These are phyloP conservation scores for Bryum argenteum DNA, from an alignment of 225 moss, liverwort and hornwort genomes.

Conservation along the genomic window DNA sequence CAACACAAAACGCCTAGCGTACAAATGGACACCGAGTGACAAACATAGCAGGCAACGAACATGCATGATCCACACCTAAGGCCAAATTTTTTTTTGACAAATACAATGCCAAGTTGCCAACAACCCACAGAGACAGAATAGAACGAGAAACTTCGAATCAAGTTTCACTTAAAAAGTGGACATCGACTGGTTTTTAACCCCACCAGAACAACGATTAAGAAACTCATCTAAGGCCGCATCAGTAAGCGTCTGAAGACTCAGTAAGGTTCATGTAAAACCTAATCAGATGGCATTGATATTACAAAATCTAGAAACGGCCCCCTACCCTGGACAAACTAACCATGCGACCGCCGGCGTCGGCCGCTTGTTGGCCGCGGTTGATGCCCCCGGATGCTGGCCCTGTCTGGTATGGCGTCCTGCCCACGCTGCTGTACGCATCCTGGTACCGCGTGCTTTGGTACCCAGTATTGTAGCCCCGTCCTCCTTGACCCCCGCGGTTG, in stretches of 20 bases:
- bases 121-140: neutral
- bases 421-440: slow-evolving; percentile 94
- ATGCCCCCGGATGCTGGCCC: slow-evolving; percentile 76
- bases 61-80: neutral
- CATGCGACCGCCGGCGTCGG: slow-evolving; percentile 91
- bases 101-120: neutral
- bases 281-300: slow-evolving; percentile 7
- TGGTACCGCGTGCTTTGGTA: slow-evolving; percentile 98
- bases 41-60: neutral
- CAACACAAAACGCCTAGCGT: too few species aligned
- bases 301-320: slow-evolving; percentile 42
- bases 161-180: slow-evolving; percentile 4
- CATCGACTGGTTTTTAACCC: slow-evolving; percentile 17
- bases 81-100: neutral
- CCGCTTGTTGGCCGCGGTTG: slow-evolving; percentile 66
- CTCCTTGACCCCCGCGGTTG: slow-evolving; percentile 69
- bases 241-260: neutral
- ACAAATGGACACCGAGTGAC: too few species aligned
- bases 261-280: neutral
- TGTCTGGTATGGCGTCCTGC: slow-evolving; percentile 86
- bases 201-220: slow-evolving; percentile 20
- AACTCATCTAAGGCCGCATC: slow-evolving; percentile 23
- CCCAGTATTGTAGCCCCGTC: slow-evolving; percentile 68
- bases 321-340: slow-evolving; percentile 74
- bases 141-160: neutral